These are phyloP conservation scores for Hypomontagnella monticulosa DNA, from an alignment of 495 filamentous ascomycete species.

Conservation along the genomic window DNA sequence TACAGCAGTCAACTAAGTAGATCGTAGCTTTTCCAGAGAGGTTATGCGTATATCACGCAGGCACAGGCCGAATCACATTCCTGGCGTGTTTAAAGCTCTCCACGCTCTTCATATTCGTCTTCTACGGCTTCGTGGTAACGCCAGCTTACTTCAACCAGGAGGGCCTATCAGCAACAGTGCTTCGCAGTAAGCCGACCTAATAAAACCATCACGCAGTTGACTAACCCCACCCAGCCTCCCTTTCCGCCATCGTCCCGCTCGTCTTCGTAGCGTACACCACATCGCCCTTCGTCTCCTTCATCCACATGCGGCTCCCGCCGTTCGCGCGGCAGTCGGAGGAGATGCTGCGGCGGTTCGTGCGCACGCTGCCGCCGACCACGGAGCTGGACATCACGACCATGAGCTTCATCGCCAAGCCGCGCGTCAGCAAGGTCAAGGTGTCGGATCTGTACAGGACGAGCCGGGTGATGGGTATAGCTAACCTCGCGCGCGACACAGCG, in stretches of 20 bases:
- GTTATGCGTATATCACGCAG: slow-evolving; percentile 77
- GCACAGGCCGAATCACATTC: slow-evolving; percentile 71
- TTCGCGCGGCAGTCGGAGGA: slow-evolving; percentile 76
- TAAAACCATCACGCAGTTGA: not conserved
- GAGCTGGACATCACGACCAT: slow-evolving; percentile 76
- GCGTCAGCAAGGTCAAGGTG: slow-evolving; percentile 56
- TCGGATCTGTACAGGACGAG: slow-evolving; percentile 59
- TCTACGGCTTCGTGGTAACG: slow-evolving; percentile 67
- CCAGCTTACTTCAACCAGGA: slow-evolving; percentile 65
- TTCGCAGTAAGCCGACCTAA: slow-evolving; percentile 30
- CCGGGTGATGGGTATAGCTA: slow-evolving; percentile 60
- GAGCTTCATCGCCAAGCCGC: slow-evolving; percentile 68
- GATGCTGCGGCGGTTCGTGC: slow-evolving; percentile 69
- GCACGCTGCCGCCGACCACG: slow-evolving; percentile 68
- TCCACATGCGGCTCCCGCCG: slow-evolving; percentile 74
- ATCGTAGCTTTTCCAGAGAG: slow-evolving; percentile 60
- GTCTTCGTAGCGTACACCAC: slow-evolving; percentile 71
- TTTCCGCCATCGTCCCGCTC: slow-evolving; percentile 71
- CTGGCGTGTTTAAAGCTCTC: slow-evolving; percentile 73
- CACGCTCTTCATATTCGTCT: slow-evolving; percentile 73
- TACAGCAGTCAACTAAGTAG: not conserved
- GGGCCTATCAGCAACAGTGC: slow-evolving; percentile 42
- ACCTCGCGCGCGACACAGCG: slow-evolving; percentile 55
- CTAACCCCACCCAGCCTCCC: slow-evolving; percentile 56
- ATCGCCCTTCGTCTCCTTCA: slow-evolving; percentile 74